These are phyloP conservation scores for Taphrina flavorubra DNA, from an alignment of 1,139 yeast species.

Conservation along the genomic window DNA sequence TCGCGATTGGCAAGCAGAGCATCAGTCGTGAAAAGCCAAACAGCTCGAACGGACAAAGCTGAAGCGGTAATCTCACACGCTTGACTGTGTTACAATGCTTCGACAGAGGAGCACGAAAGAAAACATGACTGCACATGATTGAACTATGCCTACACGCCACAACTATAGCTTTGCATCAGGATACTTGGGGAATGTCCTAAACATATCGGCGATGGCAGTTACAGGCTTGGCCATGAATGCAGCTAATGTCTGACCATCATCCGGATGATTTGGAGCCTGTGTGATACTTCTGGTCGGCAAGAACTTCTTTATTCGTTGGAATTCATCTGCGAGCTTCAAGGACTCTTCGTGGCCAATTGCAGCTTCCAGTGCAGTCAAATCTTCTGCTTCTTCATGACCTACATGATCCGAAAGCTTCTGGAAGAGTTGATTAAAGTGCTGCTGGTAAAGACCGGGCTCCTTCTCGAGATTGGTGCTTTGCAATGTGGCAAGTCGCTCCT, in stretches of 20 bases:
- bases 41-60: not conserved
- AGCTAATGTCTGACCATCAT: constrained; percentile 28
- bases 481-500: constrained; percentile 16
- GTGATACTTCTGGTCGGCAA: constrained; percentile 27
- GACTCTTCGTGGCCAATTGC: constrained; percentile 30
- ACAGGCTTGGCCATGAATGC: constrained; percentile 32
- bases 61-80: not conserved
- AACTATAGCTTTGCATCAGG: constrained; percentile 19
- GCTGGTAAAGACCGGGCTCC: constrained; percentile 30
- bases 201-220: constrained; percentile 28
- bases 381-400: constrained; percentile 29
- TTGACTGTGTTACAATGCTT: not conserved
- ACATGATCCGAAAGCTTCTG: constrained; percentile 30
- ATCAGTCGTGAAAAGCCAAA: not conserved
- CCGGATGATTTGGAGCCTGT: constrained; percentile 28
- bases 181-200: constrained; percentile 18
- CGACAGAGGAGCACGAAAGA: not conserved
- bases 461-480: constrained; percentile 19
- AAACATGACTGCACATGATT: not conserved
- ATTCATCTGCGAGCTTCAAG: constrained; percentile 17
- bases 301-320: constrained; percentile 32
- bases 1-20: constrained; percentile 3
- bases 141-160: not conserved
- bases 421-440: constrained; percentile 22
- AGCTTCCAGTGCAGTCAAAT: constrained; percentile 19